Evolutionary conservation across 495 filamentous ascomycete genomes (phyloP), one percentile per base, ranked within the genome.

Genomic region (Penicillium antarcticum): DNA sequence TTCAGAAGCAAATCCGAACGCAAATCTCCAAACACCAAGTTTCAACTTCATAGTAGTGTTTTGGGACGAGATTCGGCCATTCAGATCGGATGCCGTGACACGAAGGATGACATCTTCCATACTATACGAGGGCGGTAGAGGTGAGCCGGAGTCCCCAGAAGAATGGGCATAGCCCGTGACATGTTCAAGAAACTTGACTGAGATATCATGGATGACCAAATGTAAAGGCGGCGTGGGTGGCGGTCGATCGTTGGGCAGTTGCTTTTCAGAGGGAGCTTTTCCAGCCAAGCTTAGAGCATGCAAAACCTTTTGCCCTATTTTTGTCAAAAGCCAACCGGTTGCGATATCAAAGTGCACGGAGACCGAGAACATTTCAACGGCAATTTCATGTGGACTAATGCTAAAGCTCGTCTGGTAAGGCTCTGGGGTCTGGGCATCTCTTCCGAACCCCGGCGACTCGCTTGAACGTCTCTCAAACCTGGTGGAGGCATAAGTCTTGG

Each of bases 1-100:
- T 24, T 87, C 85, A n/a, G 82, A 78, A 6, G 79, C 78, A 66
- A 88, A 89, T 8, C 87, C 88, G 46, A 96, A 81, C 0, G 63
- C 71, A 60, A 95, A 86, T 52, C 85, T 89, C 35, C 83, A 76
- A 2, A 92, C 60, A 40, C 65, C 43, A 7, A 74, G 52, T 12
- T 58, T 56, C 4, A 75, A 45, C 11, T 58, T 66, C 12, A 55
- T 62, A 19, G 29, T 59, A 21, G 58, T 54, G 10, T 58, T 53
- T 32, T 48, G 42, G 2, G 49, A 16, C 7, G 56, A 60, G n/a
- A 70, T 51, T 8, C 61, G 53, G n/a, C 60, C 50, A 36, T 58
- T 60, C 37, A 70, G 31, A 0, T 59, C 71, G 21, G 66, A 59
- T 14, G 59, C 48, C 12, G 45, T 57, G 2, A 61, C 26, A 40